Percentiles rank a stretch among this genome's conserved stretches.
These are phyloP conservation scores for Exserohilum rostratum DNA, from an alignment of 2,329 filamentous ascomycete species.

Conservation along the genomic window DNA sequence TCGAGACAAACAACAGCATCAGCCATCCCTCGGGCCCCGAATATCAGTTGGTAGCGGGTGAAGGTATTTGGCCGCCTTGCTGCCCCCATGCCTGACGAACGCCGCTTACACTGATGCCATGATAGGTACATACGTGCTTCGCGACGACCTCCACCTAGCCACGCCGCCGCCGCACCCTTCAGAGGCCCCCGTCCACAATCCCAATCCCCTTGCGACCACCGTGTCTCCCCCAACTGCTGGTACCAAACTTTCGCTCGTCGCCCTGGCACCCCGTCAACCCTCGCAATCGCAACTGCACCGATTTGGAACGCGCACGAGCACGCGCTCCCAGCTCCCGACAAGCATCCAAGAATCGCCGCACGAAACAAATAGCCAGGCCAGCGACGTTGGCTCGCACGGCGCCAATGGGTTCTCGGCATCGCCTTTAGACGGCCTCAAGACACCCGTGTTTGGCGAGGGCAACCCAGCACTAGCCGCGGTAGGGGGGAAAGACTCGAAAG, in stretches of 20 bases:
- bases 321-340: constrained; percentile 50
- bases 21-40: constrained; percentile 80
- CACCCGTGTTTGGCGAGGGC: constrained; percentile 81
- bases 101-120: constrained; percentile 28
- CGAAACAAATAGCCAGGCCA: constrained; percentile 53
- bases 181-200: constrained; percentile 83
- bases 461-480: constrained; percentile 72
- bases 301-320: constrained; percentile 50
- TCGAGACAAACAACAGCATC: constrained; percentile 93
- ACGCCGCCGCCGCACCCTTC: constrained; percentile 95
- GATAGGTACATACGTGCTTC: constrained; percentile 83
- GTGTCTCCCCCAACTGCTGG: constrained; percentile 83
- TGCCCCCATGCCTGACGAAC: constrained; percentile 1
- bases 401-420: constrained; percentile 43
- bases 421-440: constrained; percentile 40
- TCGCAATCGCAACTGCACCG: constrained; percentile 52
- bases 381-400: constrained; percentile 53
- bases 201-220: constrained; percentile 87
- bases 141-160: constrained; percentile 89
- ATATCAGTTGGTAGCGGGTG: constrained; percentile 88
- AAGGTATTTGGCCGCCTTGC: constrained; percentile 65
- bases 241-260: constrained; percentile 80
- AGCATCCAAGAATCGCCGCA: constrained; percentile 54
- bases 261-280: constrained; percentile 63
- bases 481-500: constrained; percentile 70